phyloP scores from a whole-genome alignment of 1,284 basidiomycete species.

The Salmacisia buchloeana region DNA sequence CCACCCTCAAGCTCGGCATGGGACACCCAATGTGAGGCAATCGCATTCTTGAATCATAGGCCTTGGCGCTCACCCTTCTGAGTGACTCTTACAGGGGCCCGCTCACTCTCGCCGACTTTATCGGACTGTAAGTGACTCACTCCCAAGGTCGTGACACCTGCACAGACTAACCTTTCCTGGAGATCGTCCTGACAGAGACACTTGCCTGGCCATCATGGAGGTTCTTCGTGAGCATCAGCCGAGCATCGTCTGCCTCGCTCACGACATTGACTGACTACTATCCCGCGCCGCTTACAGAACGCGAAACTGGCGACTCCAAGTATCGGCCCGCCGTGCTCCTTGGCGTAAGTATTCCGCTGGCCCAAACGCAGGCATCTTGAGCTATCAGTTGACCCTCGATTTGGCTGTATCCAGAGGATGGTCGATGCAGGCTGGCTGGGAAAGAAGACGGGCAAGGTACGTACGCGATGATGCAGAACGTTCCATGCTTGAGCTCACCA shows the following conservation, averaged over 20 bases:
- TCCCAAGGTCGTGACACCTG: slow-evolving; percentile 67
- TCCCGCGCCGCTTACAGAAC: slow-evolving; percentile 8
- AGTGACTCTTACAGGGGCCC: slow-evolving; percentile 54
- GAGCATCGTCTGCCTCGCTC: not conserved
- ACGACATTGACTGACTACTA: slow-evolving; percentile 13
- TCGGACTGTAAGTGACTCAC: slow-evolving; percentile 77
- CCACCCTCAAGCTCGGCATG: slow-evolving; percentile 86
- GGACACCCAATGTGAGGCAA: slow-evolving; percentile 71
- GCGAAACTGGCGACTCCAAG: slow-evolving; percentile 86
- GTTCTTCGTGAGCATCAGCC: slow-evolving; percentile 20
- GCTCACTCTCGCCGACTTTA: slow-evolving; percentile 58
- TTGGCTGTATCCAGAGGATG: no score
- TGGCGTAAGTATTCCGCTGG: slow-evolving; percentile 51
- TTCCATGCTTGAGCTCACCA: not conserved
- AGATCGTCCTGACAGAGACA: not conserved
- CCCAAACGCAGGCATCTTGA: not conserved
- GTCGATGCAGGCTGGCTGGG: slow-evolving; percentile 93
- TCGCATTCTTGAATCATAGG: not conserved
- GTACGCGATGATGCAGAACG: not conserved
- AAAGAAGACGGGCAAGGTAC: slow-evolving; percentile 62
- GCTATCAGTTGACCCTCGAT: not conserved
- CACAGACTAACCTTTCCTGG: slow-evolving; percentile 72
- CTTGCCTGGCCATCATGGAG: slow-evolving; percentile 31
- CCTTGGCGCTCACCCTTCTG: not conserved
- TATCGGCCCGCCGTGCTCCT: slow-evolving; percentile 87